A percentile compares a stretch with the other conserved stretches of the same genome.
Evolutionary conservation across 495 filamentous ascomycete genomes (phyloP).

Genomic region (Schizothecium vesticola): DNA sequence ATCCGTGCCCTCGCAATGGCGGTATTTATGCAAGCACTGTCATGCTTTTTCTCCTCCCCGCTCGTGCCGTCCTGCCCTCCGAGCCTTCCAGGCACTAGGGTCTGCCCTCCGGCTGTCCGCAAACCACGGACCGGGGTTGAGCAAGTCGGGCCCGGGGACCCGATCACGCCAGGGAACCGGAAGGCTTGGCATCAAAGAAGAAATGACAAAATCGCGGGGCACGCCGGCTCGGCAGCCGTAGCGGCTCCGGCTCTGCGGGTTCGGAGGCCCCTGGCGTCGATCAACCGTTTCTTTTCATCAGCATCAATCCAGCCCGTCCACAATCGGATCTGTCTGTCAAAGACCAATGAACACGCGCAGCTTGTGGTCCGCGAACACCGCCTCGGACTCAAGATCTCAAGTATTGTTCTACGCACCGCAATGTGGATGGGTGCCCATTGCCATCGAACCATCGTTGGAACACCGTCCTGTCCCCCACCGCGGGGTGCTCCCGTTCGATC

Average conservation of each 20-base stretch:
- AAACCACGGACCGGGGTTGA: background rate
- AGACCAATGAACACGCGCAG: no score
- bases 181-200: background rate
- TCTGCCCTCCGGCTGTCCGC: background rate
- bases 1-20: background rate
- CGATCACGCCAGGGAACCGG: background rate
- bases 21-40: background rate
- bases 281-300: background rate
- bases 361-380: no score
- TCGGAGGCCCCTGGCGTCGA: background rate
- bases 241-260: background rate
- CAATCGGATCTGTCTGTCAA: background rate
- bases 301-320: background rate
- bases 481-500: background rate
- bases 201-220: background rate
- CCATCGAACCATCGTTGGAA: background rate
- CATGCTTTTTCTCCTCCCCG: background rate
- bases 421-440: background rate
- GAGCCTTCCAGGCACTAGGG: background rate
- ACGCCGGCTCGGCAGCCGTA: background rate
- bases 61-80: background rate
- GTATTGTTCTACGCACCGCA: background rate
- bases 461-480: background rate
- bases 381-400: background rate
- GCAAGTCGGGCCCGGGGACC: background rate